Conservation (phyloP, 495 filamentous ascomycete species). For the Podospora comata region DNA sequence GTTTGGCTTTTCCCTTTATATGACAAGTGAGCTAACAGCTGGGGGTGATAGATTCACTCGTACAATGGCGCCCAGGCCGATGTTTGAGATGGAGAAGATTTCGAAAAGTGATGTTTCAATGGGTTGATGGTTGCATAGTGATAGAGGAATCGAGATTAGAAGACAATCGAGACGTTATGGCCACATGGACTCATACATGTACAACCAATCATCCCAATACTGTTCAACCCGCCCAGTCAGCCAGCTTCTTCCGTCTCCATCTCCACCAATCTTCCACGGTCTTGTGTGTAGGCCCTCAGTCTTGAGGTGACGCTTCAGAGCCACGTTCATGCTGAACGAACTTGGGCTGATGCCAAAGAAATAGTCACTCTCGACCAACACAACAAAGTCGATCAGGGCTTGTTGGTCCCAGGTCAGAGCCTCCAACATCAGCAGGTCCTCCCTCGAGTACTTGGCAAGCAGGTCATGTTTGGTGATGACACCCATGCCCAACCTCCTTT, state of each 20-base stretch:
- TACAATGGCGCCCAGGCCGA: slow-evolving; percentile 23
- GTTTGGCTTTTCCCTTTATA: slow-evolving; percentile 13
- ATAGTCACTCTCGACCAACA: slow-evolving; percentile 39
- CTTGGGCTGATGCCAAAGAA: slow-evolving; percentile 46
- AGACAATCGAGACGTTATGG: slow-evolving; percentile 20
- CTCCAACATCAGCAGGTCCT: slow-evolving; percentile 32
- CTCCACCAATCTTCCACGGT: slow-evolving; percentile 43
- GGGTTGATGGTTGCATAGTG: neutral
- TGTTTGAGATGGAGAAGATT: slow-evolving; percentile 5
- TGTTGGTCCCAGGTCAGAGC: slow-evolving; percentile 46
- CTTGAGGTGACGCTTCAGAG: slow-evolving; percentile 40
- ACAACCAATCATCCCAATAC: slow-evolving; percentile 48
- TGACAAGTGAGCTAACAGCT: neutral
- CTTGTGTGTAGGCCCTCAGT: slow-evolving; percentile 39
- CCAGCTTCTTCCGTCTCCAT: slow-evolving; percentile 43
- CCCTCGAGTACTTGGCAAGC: slow-evolving; percentile 19
- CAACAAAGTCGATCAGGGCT: slow-evolving; percentile 42
- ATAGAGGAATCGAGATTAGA: neutral
- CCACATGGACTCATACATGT: slow-evolving; percentile 49
- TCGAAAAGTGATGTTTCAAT: too few species aligned
- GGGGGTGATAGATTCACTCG: slow-evolving; percentile 23
- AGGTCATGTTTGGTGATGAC: slow-evolving; percentile 40
- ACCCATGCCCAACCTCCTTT: slow-evolving; percentile 14
- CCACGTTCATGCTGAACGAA: slow-evolving; percentile 47
- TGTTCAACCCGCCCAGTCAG: slow-evolving; percentile 38